Evolutionary conservation across 2,329 filamentous ascomycete species (phyloP).

Genomic region (Raffaelea ambrosiae): DNA sequence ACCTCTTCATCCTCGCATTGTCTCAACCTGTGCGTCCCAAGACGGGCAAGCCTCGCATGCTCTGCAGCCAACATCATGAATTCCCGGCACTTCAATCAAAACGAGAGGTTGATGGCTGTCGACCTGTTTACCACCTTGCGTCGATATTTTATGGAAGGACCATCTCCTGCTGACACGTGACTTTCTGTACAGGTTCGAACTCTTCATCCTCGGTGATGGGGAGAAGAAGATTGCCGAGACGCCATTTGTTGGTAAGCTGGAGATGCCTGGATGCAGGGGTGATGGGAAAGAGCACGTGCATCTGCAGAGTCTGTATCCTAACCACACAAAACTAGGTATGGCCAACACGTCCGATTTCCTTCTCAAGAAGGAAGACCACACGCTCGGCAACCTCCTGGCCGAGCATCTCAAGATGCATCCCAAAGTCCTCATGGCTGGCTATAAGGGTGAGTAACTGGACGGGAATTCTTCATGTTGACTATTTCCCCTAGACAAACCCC

Average conservation of each 20-base stretch:
- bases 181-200: conserved; percentile 63
- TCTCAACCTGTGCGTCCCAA: too few species aligned
- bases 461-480: not conserved
- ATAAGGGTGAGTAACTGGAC: conserved; percentile 75
- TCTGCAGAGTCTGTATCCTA: not conserved
- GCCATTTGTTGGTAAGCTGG: conserved; percentile 71
- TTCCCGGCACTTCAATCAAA: conserved; percentile 29
- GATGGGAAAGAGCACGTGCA: too few species aligned
- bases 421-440: conserved; percentile 83
- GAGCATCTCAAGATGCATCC: conserved; percentile 77
- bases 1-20: too few species aligned
- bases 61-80: too few species aligned
- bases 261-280: not conserved
- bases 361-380: conserved; percentile 95
- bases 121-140: conserved; percentile 13
- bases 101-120: conserved; percentile 19
- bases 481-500: not conserved
- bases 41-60: too few species aligned
- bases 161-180: too few species aligned
- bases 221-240: conserved; percentile 92
- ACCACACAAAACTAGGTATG: conserved; percentile 51
- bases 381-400: conserved; percentile 80
- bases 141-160: not conserved
- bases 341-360: conserved; percentile 93
- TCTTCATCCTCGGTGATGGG: conserved; percentile 77